Base-by-base conservation (phyloP, 1,284 basidiomycete genomes). In the Tylopilus sp. region DNA sequence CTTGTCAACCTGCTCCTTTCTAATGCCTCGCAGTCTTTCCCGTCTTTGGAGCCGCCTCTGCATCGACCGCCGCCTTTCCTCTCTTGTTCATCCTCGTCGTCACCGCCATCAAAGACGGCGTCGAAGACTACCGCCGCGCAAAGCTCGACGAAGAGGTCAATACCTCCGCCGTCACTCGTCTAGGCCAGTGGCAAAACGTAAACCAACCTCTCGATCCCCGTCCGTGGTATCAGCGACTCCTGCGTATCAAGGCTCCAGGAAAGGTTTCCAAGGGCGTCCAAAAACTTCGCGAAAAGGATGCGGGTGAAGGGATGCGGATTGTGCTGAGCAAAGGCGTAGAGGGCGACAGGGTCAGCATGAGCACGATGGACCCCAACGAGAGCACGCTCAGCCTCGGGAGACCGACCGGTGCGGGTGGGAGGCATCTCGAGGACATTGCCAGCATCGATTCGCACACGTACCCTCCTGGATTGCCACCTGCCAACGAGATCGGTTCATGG, bases 91-190 rank as follows among this genome's bases (percentile, higher is more conserved):
- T 98, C 60, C 72, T 98, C 41, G 70, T 77, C 29, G 89, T 97
- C 56, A 98, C 96, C 8, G 94, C 89, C 11, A 85, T 97, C 75
- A 98, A 98, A 72, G 95, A 98, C 69, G 93, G 86, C 13, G 77
- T 98, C 51, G 96, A 98, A 74, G 95, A 98, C 73, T 95, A 93
- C 70, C 85, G 95, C 22, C 84, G 95, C 55, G 89, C 90, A 6
- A 69, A 75, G 5, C 79, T 96, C 42, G 95, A 98, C 68, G 91
- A 97, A 61, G 84, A 94, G 66, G 92, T 96, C 61, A 96, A 96
- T 75, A 94, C 86, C 49, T 92, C 90, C 0, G 89, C 92, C 10
- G 85, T 87, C 15, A 95, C 92, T 0, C 88, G 90, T 59, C 83
- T 98, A 11, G 88, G 85, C 9, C 83, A 88, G 57, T 96, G 92